Base-by-base conservation (phyloP, 768 basidiomycete species). In the Gelatoporia subvermispora region DNA sequence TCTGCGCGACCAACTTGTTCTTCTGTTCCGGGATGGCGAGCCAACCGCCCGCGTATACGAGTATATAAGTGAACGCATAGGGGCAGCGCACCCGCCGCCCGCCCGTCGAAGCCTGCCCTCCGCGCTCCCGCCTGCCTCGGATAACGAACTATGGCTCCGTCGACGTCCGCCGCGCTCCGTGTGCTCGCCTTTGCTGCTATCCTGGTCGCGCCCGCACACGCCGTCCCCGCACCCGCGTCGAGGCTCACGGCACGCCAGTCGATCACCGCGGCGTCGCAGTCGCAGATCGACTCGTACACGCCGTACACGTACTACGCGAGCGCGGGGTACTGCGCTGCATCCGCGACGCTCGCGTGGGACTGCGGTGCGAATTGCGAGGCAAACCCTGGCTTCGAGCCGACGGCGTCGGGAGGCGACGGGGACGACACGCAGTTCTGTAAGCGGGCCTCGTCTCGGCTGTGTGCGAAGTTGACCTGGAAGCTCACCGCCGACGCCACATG, bases 321-420 rank as follows among this genome's bases (percentile, higher is more conserved):
- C 36, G 53, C 66, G 1, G 67, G 60, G 18, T 68, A 68, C 50
- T 68, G 67, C 53, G 3, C 51, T 7, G 49, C 66, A 16, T 53
- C 61, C 3, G 50, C 47, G 21, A 66, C 64, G 9, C 28, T 39
- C 11, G 31, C 51, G 4, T 68, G 67, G 67, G 54, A 8, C 23
- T 68, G 67, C 37, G 66, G 67, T 1, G 45, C 65, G 52, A 59
- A 76, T 56, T 81, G 78, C 55, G 39, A 69, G 1, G 76, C 73
- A 3, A 79, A 74, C 56, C 60, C 74, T 4, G 48, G 52, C n/a
- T 81, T 82, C 50, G 43, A 67, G 23, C 75, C 78, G 0, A 60
- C 72, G 21, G 76, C 73, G 2, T 66, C 72, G 9, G 78, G 78
- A 9, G 78, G 78, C 4, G 61, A 78, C 42, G 78, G 75, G 5